Percentiles rank a stretch among this genome's conserved stretches.
These are phyloP conservation scores for Monilinia fructigena DNA, from an alignment of 2,329 filamentous ascomycete species.

Conservation along the genomic window DNA sequence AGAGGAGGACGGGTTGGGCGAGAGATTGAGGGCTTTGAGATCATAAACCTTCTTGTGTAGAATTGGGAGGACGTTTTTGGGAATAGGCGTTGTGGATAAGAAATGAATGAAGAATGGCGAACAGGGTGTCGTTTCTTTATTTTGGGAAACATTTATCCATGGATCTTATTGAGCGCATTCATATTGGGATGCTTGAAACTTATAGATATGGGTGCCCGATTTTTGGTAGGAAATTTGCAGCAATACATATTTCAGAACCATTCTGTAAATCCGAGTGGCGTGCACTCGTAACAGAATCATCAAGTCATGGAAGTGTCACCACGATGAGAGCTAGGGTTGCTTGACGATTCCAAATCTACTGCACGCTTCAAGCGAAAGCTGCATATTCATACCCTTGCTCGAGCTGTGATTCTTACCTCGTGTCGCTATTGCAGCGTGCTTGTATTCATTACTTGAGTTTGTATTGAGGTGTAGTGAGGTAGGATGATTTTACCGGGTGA, in stretches of 20 bases:
- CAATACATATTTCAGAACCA: neutral
- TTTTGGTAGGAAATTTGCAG: neutral
- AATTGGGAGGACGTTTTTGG: conserved; percentile 8
- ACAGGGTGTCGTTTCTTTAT: neutral
- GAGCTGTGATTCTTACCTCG: no score
- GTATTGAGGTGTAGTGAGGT: no score
- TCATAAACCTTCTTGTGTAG: conserved; percentile 1
- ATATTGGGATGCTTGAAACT: conserved; percentile 2
- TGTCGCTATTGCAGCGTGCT: no score
- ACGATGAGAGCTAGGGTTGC: neutral
- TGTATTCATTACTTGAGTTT: no score
- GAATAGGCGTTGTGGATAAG: conserved; percentile 17
- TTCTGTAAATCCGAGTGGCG: neutral
- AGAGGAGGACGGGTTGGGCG: conserved; percentile 71
- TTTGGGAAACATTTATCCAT: conserved; percentile 8
- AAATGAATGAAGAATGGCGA: conserved; percentile 11
- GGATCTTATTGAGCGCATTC: conserved; percentile 7
- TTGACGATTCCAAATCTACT: neutral
- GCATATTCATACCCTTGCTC: neutral
- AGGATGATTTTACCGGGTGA: no score
- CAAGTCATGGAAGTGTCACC: neutral
- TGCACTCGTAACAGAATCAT: neutral
- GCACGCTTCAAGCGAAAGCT: conserved; percentile 11
- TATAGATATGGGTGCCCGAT: neutral
- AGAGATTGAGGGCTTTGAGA: conserved; percentile 55